A percentile compares a stretch with the other conserved stretches of the same genome.
Conservation (phyloP, 106 monocot species). For the Triglochin maritima region DNA sequence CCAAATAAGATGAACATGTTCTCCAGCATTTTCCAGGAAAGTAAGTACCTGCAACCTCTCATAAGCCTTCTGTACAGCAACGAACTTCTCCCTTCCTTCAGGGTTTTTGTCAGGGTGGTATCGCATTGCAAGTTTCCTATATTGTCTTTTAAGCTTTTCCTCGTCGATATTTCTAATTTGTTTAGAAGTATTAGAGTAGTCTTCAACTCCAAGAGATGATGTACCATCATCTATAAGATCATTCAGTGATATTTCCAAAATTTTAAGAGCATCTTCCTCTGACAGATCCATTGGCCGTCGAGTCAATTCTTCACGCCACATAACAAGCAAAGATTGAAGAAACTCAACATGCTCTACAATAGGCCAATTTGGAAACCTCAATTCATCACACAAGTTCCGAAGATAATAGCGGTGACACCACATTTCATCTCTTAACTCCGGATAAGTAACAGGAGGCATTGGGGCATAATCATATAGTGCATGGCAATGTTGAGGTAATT, state of each 20-base stretch:
- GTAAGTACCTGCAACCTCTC: slow-evolving; percentile 82
- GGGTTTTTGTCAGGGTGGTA: slow-evolving; percentile 99
- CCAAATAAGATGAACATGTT: too few relatives aligned
- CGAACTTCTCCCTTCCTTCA: slow-evolving; percentile 98
- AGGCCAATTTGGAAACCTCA: slow-evolving; percentile 96
- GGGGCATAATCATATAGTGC: slow-evolving; percentile 98
- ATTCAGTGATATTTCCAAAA: slow-evolving; percentile 83
- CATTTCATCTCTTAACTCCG: slow-evolving; percentile 97
- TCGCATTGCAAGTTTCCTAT: slow-evolving; percentile 83
- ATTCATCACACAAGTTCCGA: slow-evolving; percentile 90
- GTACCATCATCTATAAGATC: slow-evolving; percentile 41
- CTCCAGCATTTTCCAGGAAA: background rate
- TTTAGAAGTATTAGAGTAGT: slow-evolving; percentile 19
- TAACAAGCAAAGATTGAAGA: slow-evolving; percentile 82
- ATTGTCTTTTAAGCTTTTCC: slow-evolving; percentile 97
- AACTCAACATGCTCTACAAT: slow-evolving; percentile 99
- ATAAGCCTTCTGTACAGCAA: slow-evolving; percentile 97
- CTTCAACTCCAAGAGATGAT: slow-evolving; percentile 18
- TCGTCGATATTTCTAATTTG: slow-evolving; percentile 71
- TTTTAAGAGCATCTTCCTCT: slow-evolving; percentile 90
- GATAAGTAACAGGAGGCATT: slow-evolving; percentile 98
- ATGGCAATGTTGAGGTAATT: slow-evolving; percentile 93
- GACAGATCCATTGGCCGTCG: slow-evolving; percentile 94
- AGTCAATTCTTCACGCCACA: slow-evolving; percentile 99
- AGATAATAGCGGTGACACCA: slow-evolving; percentile 99